phyloP scores from a whole-genome alignment of 768 basidiomycete species.

The Hericium erinaceus region DNA sequence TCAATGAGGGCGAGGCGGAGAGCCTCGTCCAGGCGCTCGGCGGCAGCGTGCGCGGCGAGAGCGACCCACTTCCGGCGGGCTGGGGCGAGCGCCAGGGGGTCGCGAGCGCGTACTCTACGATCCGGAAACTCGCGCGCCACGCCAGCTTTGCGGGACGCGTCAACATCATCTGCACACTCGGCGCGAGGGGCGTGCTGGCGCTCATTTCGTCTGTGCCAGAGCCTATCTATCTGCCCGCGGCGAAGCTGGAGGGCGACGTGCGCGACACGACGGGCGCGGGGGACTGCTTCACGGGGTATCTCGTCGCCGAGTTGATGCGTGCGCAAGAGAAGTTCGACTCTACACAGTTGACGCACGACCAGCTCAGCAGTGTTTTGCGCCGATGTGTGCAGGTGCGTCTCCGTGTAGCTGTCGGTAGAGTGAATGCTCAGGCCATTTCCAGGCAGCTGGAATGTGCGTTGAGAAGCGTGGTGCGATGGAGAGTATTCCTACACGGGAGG shows the following conservation, averaged over 20 bases:
- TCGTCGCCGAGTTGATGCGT: slow-evolving; percentile 47
- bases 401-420: too few relatives aligned
- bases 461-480: slow-evolving; percentile 49
- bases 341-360: slow-evolving; percentile 11
- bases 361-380: slow-evolving; percentile 5
- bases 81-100: slow-evolving; percentile 6
- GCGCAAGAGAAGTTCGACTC: slow-evolving; percentile 11
- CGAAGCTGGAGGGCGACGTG: slow-evolving; percentile 28
- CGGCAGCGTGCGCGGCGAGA: background rate
- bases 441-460: slow-evolving; percentile 58
- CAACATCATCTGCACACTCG: slow-evolving; percentile 50
- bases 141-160: slow-evolving; percentile 17
- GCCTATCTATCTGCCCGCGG: slow-evolving; percentile 35
- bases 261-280: slow-evolving; percentile 56
- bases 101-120: slow-evolving; percentile 16
- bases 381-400: too few relatives aligned
- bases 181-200: slow-evolving; percentile 40
- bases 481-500: slow-evolving; percentile 36
- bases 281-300: slow-evolving; percentile 55
- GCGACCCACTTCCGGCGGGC: background rate
- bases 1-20: slow-evolving; percentile 45
- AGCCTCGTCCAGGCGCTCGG: slow-evolving; percentile 11
- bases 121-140: slow-evolving; percentile 12
- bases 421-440: background rate
- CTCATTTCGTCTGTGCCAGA: slow-evolving; percentile 24